phyloP scores from a whole-genome alignment of 2,329 filamentous ascomycete species.

The Sporothrix euskadiensis region DNA sequence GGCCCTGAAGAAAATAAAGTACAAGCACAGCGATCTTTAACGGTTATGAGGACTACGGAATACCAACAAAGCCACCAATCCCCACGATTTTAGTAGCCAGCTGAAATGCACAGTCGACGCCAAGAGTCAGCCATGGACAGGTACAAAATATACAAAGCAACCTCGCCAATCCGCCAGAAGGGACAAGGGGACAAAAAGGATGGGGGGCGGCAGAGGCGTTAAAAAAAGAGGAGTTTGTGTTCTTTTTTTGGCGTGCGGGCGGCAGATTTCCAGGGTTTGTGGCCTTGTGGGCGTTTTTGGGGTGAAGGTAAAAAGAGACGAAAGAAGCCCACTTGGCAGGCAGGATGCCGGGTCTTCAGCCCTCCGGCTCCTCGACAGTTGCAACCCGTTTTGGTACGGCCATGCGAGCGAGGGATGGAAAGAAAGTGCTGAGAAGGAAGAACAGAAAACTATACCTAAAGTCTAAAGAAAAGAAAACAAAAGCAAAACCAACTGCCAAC shows the following conservation, averaged over 20 bases:
- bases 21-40: neutral
- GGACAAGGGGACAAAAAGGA: neutral
- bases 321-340: neutral
- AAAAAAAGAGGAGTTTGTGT: neutral
- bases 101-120: slow-evolving; percentile 15
- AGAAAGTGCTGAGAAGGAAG: neutral
- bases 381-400: neutral
- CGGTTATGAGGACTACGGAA: neutral
- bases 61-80: neutral
- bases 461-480: neutral
- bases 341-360: neutral
- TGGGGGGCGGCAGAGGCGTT: slow-evolving; percentile 6
- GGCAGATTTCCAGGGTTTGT: neutral
- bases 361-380: neutral
- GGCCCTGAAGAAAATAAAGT: neutral
- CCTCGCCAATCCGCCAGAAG: neutral
- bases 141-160: neutral
- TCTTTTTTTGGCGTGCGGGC: neutral
- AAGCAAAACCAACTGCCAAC: neutral
- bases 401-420: neutral
- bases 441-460: neutral
- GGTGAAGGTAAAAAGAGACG: neutral
- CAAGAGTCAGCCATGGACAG: neutral
- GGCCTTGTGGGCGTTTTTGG: neutral
- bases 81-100: neutral